Evolutionary conservation across 495 filamentous ascomycete species (phyloP).

Genomic region (Penicillium samsonianum): DNA sequence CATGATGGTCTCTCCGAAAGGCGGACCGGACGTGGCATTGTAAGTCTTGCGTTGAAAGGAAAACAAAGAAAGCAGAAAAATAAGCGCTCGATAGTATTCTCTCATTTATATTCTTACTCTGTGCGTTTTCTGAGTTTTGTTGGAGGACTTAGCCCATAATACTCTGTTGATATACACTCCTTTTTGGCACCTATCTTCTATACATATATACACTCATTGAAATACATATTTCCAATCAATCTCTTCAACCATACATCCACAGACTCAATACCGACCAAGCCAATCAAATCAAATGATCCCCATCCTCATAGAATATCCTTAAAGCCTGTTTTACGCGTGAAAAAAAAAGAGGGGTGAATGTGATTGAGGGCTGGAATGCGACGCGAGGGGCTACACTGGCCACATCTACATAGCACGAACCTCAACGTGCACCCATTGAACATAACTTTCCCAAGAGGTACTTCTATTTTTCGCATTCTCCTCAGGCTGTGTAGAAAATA

Average conservation of each 20-base stretch:
- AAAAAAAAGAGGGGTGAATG: background rate
- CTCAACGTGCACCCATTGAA: background rate
- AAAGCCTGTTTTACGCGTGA: background rate
- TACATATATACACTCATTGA: background rate
- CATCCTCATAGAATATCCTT: background rate
- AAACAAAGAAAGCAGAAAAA: background rate
- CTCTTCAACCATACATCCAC: background rate
- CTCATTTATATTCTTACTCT: background rate
- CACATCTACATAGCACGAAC: background rate
- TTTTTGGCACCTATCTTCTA: background rate
- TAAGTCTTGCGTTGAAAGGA: background rate
- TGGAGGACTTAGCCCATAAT: background rate
- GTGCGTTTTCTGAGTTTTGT: background rate
- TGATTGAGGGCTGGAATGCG: constrained; percentile 10
- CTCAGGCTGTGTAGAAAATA: background rate
- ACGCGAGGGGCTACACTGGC: constrained; percentile 9
- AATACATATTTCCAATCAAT: background rate
- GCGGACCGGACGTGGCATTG: background rate
- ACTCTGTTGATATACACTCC: constrained; percentile 2
- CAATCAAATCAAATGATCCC: background rate
- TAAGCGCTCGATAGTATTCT: background rate
- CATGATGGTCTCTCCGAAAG: background rate
- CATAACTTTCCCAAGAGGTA: background rate
- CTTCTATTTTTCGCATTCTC: background rate
- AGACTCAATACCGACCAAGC: background rate